Percentiles rank a stretch among this genome's conserved stretches.
These are phyloP conservation scores for Kickxella alabastrina DNA, from an alignment of 192 early-diverging fungal genomes.

Conservation along the genomic window DNA sequence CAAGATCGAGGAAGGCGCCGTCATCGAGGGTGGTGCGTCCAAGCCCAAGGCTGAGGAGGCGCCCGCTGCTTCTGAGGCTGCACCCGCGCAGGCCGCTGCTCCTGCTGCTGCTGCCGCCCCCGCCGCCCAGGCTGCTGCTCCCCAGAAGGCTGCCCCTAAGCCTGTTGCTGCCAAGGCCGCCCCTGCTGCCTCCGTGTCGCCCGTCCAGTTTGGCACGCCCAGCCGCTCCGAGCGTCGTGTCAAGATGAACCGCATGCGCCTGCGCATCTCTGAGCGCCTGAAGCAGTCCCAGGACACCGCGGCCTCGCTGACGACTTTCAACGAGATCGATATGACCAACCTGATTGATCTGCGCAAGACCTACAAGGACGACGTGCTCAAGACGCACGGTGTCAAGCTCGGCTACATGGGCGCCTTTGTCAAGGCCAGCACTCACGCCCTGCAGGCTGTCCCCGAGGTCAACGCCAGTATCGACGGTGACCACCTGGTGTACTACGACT, in stretches of 20 bases:
- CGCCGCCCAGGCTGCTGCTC: conserved; percentile 48
- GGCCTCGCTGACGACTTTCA: conserved; percentile 97
- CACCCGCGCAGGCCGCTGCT: conserved; percentile 33
- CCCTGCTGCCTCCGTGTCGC: conserved; percentile 12
- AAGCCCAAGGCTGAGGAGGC: conserved; percentile 38
- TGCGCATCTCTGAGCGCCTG: conserved; percentile 87
- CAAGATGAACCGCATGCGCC: conserved; percentile 98
- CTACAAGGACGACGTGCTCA: conserved; percentile 92
- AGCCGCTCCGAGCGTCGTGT: conserved; percentile 54
- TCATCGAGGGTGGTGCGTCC: conserved; percentile 41
- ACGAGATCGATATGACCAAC: conserved; percentile 98
- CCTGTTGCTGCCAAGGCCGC: conserved; percentile 37
- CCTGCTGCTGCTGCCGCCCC: conserved; percentile 21
- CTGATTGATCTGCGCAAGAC: conserved; percentile 85
- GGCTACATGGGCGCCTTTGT: conserved; percentile 99
- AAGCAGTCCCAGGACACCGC: conserved; percentile 98
- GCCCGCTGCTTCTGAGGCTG: conserved; percentile 28
- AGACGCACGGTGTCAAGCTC: conserved; percentile 93
- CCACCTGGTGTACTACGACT: conserved; percentile 90
- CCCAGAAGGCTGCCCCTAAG: conserved; percentile 27
- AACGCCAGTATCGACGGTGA: conserved; percentile 95
- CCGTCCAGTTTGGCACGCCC: conserved; percentile 27
- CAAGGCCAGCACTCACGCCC: conserved; percentile 81
- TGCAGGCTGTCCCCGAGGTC: conserved; percentile 87
- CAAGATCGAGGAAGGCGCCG: conserved; percentile 71